Evolutionary conservation across 805 yeast genomes (phyloP).

Genomic region (Candida stauntonica): DNA sequence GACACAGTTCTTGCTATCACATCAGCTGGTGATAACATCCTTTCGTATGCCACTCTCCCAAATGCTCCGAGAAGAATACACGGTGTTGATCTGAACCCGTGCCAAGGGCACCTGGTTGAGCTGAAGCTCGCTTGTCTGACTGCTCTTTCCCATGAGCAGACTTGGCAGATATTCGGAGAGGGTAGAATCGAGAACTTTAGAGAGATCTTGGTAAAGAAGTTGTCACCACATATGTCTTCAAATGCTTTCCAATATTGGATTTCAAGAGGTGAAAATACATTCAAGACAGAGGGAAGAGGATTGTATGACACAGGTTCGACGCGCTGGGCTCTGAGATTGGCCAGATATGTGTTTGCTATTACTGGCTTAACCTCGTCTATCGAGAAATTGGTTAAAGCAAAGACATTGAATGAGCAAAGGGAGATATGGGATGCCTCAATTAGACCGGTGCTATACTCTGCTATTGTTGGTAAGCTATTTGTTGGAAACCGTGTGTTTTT

Average conservation of each 20-base stretch:
- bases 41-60: conserved; percentile 65
- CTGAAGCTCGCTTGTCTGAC: conserved; percentile 70
- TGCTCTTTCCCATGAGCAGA: conserved; percentile 48
- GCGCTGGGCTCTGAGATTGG: conserved; percentile 77
- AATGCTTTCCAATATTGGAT: conserved; percentile 81
- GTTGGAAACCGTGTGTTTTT: conserved; percentile 82
- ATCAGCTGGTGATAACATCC: conserved; percentile 80
- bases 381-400: conserved; percentile 50
- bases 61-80: conserved; percentile 74
- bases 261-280: conserved; percentile 55
- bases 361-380: conserved; percentile 51
- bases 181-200: conserved; percentile 56
- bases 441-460: conserved; percentile 68
- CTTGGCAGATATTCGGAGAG: conserved; percentile 75
- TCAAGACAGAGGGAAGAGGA: conserved; percentile 52
- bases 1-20: conserved; percentile 82
- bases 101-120: conserved; percentile 77
- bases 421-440: conserved; percentile 58
- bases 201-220: conserved; percentile 47
- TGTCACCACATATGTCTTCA: conserved; percentile 71
- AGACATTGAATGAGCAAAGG: conserved; percentile 57
- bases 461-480: conserved; percentile 58
- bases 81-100: conserved; percentile 81
- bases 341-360: conserved; percentile 52
- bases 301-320: conserved; percentile 80